phyloP scores from a whole-genome alignment of 2,329 filamentous ascomycete species.

The Scedosporium aurantiacum region DNA sequence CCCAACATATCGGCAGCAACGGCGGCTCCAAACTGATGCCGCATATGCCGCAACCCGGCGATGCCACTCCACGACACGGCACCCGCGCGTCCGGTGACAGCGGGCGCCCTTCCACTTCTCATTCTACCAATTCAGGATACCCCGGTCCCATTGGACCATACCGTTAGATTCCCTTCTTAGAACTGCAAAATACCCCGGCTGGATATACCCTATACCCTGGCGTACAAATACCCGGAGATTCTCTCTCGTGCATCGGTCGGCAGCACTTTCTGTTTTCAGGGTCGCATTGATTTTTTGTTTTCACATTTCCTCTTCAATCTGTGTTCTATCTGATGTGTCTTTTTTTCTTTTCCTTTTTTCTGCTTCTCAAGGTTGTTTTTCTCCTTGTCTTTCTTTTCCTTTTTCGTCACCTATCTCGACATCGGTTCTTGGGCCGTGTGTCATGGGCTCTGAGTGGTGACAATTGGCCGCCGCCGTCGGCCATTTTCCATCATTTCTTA shows the following conservation, averaged over 20 bases:
- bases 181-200: slow-evolving; percentile 48
- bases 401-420: neutral
- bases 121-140: slow-evolving; percentile 95
- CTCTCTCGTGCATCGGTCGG: slow-evolving; percentile 36
- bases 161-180: slow-evolving; percentile 51
- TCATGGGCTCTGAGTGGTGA: neutral
- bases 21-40: slow-evolving; percentile 43
- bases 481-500: neutral
- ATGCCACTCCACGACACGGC: slow-evolving; percentile 74
- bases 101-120: slow-evolving; percentile 84
- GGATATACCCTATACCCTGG: slow-evolving; percentile 60
- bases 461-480: neutral
- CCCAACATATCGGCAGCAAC: slow-evolving; percentile 3
- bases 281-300: slow-evolving; percentile 6
- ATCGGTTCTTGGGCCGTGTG: neutral
- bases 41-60: slow-evolving; percentile 59
- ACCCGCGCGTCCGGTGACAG: slow-evolving; percentile 80
- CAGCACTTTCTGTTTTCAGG: slow-evolving; percentile 17
- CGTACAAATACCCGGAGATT: slow-evolving; percentile 43
- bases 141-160: slow-evolving; percentile 83
- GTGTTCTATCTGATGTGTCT: slow-evolving; percentile 7
- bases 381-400: slow-evolving; percentile 6
- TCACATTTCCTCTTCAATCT: slow-evolving; percentile 6
- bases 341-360: slow-evolving; percentile 13
- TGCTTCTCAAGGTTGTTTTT: slow-evolving; percentile 8